A percentile compares a stretch with the other conserved stretches of the same genome.
These are phyloP conservation scores for Capsella bursapastoris DNA, from an alignment of 345 rosid genomes.

Conservation along the genomic window DNA sequence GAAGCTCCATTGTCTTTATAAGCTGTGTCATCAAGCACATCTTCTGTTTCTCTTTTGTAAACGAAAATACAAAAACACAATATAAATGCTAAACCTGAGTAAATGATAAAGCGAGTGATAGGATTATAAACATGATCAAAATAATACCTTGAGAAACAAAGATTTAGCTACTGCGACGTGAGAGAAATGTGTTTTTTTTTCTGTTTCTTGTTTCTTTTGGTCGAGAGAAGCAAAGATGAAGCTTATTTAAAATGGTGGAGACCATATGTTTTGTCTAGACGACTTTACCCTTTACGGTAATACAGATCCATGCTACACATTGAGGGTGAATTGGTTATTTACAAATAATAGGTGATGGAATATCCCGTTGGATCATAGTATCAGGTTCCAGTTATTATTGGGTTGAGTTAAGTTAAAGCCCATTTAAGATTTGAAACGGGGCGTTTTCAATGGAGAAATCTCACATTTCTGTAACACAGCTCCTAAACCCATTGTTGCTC, in stretches of 20 bases:
- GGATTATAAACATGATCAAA: not conserved
- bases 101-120: not conserved
- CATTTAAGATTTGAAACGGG: not conserved
- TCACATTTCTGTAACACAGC: constrained; percentile 17
- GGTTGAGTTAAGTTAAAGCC: not conserved
- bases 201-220: not conserved
- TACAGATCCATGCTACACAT: not conserved
- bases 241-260: constrained; percentile 2
- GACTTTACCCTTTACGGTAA: constrained; percentile 17
- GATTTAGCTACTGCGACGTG: constrained; percentile 15
- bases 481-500: constrained; percentile 34
- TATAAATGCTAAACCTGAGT: not conserved
- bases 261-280: constrained; percentile 1
- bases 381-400: not conserved
- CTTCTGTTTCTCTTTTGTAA: not conserved
- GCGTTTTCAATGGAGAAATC: not conserved
- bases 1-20: constrained; percentile 20
- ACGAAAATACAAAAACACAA: not conserved
- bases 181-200: not conserved
- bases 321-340: constrained; percentile 16
- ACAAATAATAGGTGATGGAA: constrained; percentile 30
- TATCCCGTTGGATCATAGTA: constrained; percentile 37
- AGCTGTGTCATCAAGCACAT: not conserved
- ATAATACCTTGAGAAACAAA: not conserved
- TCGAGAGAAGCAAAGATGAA: constrained; percentile 9